Percentiles rank a stretch among this genome's conserved stretches.
Evolutionary conservation across 352 stramenopile genomes (phyloP).

Genomic region (Phytophthora citricola): DNA sequence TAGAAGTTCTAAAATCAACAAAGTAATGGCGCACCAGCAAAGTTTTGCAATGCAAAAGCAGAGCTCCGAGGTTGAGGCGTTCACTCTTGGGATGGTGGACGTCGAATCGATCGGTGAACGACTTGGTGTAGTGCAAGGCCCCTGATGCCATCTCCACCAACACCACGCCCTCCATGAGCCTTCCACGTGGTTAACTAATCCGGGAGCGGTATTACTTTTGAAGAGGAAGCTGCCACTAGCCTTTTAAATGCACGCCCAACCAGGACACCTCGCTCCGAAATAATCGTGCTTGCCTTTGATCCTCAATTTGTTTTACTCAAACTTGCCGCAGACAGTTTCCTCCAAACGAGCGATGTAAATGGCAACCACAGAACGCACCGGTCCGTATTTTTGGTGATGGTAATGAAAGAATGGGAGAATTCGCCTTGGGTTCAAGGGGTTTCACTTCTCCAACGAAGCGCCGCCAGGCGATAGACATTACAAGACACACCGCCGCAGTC

Average conservation of each 20-base stretch:
- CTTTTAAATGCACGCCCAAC: constrained; percentile 1
- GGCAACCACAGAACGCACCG: background rate
- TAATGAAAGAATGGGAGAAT: constrained; percentile 1
- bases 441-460: constrained; percentile 25
- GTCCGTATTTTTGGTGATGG: constrained; percentile 27
- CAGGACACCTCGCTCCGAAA: background rate
- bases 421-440: constrained; percentile 8
- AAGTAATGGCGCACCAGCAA: constrained; percentile 40
- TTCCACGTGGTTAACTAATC: background rate
- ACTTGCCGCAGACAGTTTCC: constrained; percentile 10
- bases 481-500: constrained; percentile 3
- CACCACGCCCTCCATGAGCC: constrained; percentile 64
- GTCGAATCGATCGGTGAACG: constrained; percentile 59
- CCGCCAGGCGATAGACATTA: constrained; percentile 10
- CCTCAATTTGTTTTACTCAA: background rate
- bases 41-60: constrained; percentile 71
- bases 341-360: background rate
- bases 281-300: background rate
- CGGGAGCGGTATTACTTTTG: too few relatives aligned
- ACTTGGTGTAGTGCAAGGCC: constrained; percentile 56
- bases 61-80: constrained; percentile 64
- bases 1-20: background rate
- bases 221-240: background rate
- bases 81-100: constrained; percentile 53
- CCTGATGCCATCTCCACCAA: constrained; percentile 58